Conservation (phyloP, 2,329 filamentous ascomycete genomes). For the Alternaria sp. region DNA sequence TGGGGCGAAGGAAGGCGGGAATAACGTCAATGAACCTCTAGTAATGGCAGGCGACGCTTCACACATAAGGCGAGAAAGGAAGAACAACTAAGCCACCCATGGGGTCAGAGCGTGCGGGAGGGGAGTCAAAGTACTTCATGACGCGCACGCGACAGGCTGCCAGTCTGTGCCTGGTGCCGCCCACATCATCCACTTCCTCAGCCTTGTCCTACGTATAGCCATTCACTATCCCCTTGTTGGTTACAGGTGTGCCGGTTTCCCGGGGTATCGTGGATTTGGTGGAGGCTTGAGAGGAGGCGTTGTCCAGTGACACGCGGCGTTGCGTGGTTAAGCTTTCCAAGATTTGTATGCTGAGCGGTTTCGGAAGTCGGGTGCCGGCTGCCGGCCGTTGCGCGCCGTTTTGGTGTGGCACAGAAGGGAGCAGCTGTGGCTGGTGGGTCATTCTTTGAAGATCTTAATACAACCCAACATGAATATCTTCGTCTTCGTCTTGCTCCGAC, state of each 20-base stretch:
- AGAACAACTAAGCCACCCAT: not conserved
- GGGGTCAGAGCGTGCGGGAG: not conserved
- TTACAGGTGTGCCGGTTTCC: slow-evolving; percentile 6
- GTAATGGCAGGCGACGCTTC: not conserved
- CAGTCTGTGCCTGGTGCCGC: slow-evolving; percentile 6
- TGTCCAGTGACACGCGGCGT: slow-evolving; percentile 29
- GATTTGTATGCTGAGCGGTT: not conserved
- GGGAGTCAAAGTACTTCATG: slow-evolving; percentile 8
- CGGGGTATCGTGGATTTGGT: not conserved
- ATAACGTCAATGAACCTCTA: not conserved
- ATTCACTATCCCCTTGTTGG: not conserved
- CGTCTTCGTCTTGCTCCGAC: not conserved
- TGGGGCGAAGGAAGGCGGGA: slow-evolving; percentile 7
- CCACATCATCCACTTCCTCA: slow-evolving; percentile 2
- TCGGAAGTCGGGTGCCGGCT: not conserved
- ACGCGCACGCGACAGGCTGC: slow-evolving; percentile 10
- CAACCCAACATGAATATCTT: not conserved
- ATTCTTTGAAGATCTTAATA: not conserved
- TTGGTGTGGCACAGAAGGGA: not conserved
- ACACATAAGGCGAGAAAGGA: not conserved
- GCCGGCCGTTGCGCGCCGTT: not conserved
- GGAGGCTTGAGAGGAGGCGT: slow-evolving; percentile 7
- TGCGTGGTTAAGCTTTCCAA: slow-evolving; percentile 26
- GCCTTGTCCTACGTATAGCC: slow-evolving; percentile 1
- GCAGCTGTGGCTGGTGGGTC: slow-evolving; percentile 5